Percentiles rank a stretch among this genome's conserved stretches.
Evolutionary conservation across 306 rosid genomes (phyloP).

Genomic region (Senna tora): DNA sequence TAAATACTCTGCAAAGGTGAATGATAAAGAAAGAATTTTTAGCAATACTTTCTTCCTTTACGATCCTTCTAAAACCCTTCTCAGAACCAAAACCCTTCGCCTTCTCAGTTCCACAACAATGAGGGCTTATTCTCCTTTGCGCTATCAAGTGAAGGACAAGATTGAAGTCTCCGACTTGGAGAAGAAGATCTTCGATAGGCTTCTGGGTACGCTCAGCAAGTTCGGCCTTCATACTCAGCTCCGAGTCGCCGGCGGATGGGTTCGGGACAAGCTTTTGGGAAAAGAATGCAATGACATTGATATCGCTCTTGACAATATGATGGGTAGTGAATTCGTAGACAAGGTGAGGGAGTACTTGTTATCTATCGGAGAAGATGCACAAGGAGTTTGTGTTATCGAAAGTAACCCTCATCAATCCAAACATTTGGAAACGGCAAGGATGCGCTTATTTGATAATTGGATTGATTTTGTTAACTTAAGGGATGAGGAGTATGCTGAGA

Average conservation of each 20-base stretch:
- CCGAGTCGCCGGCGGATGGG: constrained; percentile 98
- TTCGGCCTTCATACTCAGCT: constrained; percentile 71
- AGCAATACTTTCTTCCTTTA: too few relatives aligned
- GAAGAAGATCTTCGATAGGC: constrained; percentile 70
- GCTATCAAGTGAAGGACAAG: constrained; percentile 61
- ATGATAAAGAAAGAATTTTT: too few relatives aligned
- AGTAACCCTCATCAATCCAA: constrained; percentile 94
- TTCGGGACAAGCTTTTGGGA: constrained; percentile 95
- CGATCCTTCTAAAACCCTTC: too few relatives aligned
- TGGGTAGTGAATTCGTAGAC: constrained; percentile 84
- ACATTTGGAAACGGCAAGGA: constrained; percentile 97
- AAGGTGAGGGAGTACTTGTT: constrained; percentile 76
- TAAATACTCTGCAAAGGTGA: too few relatives aligned
- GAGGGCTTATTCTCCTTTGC: too few relatives aligned
- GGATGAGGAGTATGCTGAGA: too few relatives aligned
- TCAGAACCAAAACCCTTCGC: too few relatives aligned
- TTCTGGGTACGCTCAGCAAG: constrained; percentile 66
- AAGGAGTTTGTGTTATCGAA: constrained; percentile 83
- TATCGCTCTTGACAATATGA: constrained; percentile 82
- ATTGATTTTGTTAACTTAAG: constrained; percentile 87
- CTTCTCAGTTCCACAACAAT: too few relatives aligned
- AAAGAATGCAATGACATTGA: constrained; percentile 90
- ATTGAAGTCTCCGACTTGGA: constrained; percentile 65
- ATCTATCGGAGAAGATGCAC: constrained; percentile 76
- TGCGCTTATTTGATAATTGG: constrained; percentile 83